Conservation (phyloP, 1,284 basidiomycete genomes). For the Rhodotorula mucilaginosa region DNA sequence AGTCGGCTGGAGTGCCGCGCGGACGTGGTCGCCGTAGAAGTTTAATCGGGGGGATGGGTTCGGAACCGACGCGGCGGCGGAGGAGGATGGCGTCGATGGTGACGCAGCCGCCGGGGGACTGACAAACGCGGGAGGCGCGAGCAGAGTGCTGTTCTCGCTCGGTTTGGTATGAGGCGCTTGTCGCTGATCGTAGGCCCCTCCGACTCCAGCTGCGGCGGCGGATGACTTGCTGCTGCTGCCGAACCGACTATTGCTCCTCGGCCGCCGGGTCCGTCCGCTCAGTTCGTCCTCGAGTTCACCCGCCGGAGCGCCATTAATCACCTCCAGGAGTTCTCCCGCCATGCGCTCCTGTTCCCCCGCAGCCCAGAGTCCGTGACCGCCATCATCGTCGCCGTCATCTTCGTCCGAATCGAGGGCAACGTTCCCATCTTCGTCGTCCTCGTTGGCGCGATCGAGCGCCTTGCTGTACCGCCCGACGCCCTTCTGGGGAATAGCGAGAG, state of each 20-base stretch:
- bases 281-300: constrained; percentile 38
- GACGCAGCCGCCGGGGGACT: neutral
- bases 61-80: neutral
- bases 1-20: constrained; percentile 6
- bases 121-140: neutral
- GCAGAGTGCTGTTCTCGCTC: neutral
- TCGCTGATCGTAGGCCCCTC: neutral
- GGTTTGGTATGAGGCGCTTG: neutral
- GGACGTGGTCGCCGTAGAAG: constrained; percentile 22
- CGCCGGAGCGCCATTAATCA: constrained; percentile 30
- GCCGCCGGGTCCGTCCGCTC: constrained; percentile 29
- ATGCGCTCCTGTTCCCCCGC: constrained; percentile 36
- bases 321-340: constrained; percentile 36
- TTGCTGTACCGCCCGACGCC: constrained; percentile 25
- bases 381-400: constrained; percentile 25
- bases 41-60: neutral
- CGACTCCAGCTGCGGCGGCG: neutral
- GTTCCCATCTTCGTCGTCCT: neutral
- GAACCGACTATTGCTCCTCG: constrained; percentile 26
- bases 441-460: constrained; percentile 21
- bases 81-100: neutral
- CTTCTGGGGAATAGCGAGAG: constrained; percentile 26
- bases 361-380: constrained; percentile 24
- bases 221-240: constrained; percentile 7
- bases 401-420: constrained; percentile 31